Evolutionary conservation across 73 alveolate genomes (phyloP).

Genomic region (Tetrahymena thermophila): DNA sequence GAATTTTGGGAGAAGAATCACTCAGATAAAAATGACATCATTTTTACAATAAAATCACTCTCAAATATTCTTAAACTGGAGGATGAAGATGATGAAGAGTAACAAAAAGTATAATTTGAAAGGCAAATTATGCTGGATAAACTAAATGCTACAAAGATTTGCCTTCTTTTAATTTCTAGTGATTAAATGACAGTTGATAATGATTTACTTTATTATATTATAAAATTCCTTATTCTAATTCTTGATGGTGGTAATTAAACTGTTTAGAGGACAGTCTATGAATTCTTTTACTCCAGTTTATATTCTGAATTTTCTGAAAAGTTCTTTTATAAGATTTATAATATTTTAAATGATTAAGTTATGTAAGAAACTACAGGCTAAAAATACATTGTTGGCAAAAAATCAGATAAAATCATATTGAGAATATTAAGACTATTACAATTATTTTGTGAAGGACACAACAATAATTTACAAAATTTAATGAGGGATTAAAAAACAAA

Average conservation of each 20-base stretch:
- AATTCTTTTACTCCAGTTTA: neutral
- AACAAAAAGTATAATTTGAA: neutral
- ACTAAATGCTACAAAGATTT: neutral
- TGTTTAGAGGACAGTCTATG: conserved; percentile 9
- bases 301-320: conserved; percentile 32
- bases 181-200: neutral
- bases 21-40: neutral
- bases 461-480: conserved; percentile 11
- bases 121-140: neutral
- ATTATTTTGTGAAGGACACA: conserved; percentile 43
- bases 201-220: neutral
- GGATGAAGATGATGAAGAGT: neutral
- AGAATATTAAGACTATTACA: conserved; percentile 7
- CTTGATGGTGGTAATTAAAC: conserved; percentile 25
- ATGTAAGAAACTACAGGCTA: neutral
- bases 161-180: neutral
- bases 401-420: conserved; percentile 2
- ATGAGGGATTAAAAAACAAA: conserved; percentile 15
- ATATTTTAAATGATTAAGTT: conserved; percentile 3
- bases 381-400: neutral
- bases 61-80: neutral
- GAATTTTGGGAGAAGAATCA: neutral
- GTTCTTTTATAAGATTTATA: conserved; percentile 15
- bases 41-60: neutral
- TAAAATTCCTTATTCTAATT: conserved; percentile 6